phyloP scores from a whole-genome alignment of 2,329 filamentous ascomycete genomes.

The Pseudogymnoascus sp. region DNA sequence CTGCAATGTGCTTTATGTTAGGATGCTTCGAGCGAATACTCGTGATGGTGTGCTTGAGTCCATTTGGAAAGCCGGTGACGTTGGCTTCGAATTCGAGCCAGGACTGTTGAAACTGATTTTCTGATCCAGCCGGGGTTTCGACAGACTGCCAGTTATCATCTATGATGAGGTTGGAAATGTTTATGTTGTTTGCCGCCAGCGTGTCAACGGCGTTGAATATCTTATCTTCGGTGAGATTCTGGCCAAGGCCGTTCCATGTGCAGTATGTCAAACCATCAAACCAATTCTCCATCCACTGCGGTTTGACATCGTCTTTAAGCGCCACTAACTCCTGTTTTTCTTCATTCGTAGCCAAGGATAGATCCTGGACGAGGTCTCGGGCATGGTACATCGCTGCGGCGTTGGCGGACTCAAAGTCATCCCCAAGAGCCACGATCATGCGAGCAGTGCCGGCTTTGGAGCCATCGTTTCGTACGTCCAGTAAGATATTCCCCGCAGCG shows the following conservation, averaged over 20 bases:
- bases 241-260: slow-evolving; percentile 93
- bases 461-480: slow-evolving; percentile 67
- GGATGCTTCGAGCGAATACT: slow-evolving; percentile 63
- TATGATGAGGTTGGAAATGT: slow-evolving; percentile 80
- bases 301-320: slow-evolving; percentile 42
- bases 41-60: slow-evolving; percentile 63
- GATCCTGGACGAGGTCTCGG: slow-evolving; percentile 51
- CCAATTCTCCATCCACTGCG: slow-evolving; percentile 76
- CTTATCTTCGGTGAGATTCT: slow-evolving; percentile 72
- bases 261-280: slow-evolving; percentile 91
- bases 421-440: slow-evolving; percentile 63
- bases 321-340: slow-evolving; percentile 39
- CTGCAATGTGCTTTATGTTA: slow-evolving; percentile 73
- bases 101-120: slow-evolving; percentile 49
- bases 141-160: slow-evolving; percentile 95
- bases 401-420: slow-evolving; percentile 66
- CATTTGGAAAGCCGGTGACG: slow-evolving; percentile 66
- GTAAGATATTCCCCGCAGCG: slow-evolving; percentile 54
- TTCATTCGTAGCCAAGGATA: slow-evolving; percentile 38
- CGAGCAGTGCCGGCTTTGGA: slow-evolving; percentile 45
- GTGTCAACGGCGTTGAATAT: slow-evolving; percentile 67
- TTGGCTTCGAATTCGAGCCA: slow-evolving; percentile 88
- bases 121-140: slow-evolving; percentile 36
- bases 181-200: slow-evolving; percentile 63
- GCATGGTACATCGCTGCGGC: slow-evolving; percentile 82